Base-by-base conservation (phyloP, 768 basidiomycete species). In the Suillus luteus region DNA sequence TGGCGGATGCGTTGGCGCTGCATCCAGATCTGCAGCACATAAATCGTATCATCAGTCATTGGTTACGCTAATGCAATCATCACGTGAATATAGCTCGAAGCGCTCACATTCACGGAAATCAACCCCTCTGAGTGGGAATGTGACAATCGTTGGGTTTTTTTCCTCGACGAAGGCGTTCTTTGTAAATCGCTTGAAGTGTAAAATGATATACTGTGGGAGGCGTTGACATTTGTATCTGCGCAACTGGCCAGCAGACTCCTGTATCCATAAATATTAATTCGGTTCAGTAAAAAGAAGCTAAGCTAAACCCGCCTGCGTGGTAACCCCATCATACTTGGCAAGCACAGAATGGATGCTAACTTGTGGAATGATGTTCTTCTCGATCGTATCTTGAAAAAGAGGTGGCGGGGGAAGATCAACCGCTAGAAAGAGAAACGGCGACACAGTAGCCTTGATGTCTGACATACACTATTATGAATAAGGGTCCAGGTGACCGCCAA, bases 351-450 rank as follows among this genome's bases (percentile, higher is more conserved):
- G 87, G 63, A 99, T 88, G 54, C 90, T 91, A 65, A 97, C 93
- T 83, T 99, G 97, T 38, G 97, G 97, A 67, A 99, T 97, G 74
- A 99, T 99, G 75, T 99, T 98, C 80, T 97, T 97, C 80, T 97
- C 95, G 54, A 96, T 85, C 5, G 92, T 79, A 73, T 98, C 96
- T 77, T 98, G 96, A 78, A 99, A 99, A 44, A 99, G 79, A 17
- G 96, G 97, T n/a, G 95, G 95, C 0, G 97, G 92, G 19, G 97
- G 97, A 31, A 99, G 84, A 79, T 99, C 97, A 35, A 99, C 87
- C 1, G 96, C 93, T 46, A 99, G 85, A 79, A 96, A 97, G 64
- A 99, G 82, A 81, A 98, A 99, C 5, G 97, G 97, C 5, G 96
- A 95, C 59, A 85, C 83, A 24, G 84, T 80, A 44, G 88, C 85